Conservation (phyloP, 1,284 basidiomycete species). For the Leccinum fuscescens region DNA sequence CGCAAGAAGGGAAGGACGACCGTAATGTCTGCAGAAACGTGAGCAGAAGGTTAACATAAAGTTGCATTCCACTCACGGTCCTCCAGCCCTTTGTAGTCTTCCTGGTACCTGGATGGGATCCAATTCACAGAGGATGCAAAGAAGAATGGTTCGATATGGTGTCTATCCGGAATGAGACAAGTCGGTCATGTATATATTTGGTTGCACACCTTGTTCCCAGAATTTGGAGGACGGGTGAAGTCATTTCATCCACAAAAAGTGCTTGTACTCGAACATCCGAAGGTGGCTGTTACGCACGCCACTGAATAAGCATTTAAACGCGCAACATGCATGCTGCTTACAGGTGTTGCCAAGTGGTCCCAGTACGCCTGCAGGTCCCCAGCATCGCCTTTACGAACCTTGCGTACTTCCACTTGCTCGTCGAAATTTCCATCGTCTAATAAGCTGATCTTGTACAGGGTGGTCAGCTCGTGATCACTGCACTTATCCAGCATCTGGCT, state of each 20-base stretch:
- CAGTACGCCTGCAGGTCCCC: constrained; percentile 17
- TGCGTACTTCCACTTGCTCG: constrained; percentile 5
- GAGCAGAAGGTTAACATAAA: not conserved
- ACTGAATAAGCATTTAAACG: constrained; percentile 1
- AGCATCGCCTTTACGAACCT: constrained; percentile 7
- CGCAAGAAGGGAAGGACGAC: constrained; percentile 48
- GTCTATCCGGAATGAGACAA: constrained; percentile 18
- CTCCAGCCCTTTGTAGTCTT: constrained; percentile 35
- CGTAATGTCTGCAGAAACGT: constrained; percentile 42
- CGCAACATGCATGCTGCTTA: constrained; percentile 14
- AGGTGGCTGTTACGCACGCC: constrained; percentile 28
- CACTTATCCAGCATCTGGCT: constrained; percentile 37
- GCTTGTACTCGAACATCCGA: constrained; percentile 40
- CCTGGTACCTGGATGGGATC: constrained; percentile 54
- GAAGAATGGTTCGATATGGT: constrained; percentile 52
- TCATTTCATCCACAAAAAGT: constrained; percentile 49
- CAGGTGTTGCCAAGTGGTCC: constrained; percentile 15
- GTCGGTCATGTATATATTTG: not conserved
- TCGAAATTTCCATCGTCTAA: constrained; percentile 33
- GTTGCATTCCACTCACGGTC: constrained; percentile 44
- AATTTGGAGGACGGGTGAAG: constrained; percentile 48
- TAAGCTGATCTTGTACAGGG: constrained; percentile 43
- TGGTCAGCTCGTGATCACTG: constrained; percentile 28
- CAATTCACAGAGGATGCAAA: constrained; percentile 54
- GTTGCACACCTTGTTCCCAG: constrained; percentile 45